phyloP scores from a whole-genome alignment of 176 grass and related monocot species.

The Carex littledalei region DNA sequence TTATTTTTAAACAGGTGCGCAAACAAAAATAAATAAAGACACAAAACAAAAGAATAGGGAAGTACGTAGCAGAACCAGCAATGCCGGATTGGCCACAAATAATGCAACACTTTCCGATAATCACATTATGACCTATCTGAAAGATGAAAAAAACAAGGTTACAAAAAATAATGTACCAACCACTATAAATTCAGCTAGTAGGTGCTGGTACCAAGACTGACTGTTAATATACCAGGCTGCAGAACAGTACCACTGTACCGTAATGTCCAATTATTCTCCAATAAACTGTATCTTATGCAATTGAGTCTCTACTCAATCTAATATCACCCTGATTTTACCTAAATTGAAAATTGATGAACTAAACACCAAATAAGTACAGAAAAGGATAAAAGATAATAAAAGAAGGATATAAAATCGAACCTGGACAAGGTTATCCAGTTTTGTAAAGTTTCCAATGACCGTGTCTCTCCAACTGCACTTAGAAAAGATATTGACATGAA shows the following conservation, averaged over 20 bases:
- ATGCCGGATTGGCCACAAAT: conserved; percentile 92
- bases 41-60: conserved; percentile 8
- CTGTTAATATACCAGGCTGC: neutral
- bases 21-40: conserved; percentile 15
- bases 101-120: conserved; percentile 80
- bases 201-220: neutral
- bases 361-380: neutral
- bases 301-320: neutral
- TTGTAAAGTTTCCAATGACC: conserved; percentile 70
- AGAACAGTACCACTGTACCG: neutral
- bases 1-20: neutral
- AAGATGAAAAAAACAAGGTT: conserved; percentile 17
- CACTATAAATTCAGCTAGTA: neutral
- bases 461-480: conserved; percentile 81
- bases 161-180: neutral
- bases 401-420: conserved; percentile 18
- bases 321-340: neutral
- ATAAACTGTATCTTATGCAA: neutral
- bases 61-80: conserved; percentile 81
- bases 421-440: conserved; percentile 97
- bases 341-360: neutral
- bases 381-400: neutral
- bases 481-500: neutral
- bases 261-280: neutral
- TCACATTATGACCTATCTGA: conserved; percentile 92